Conservation (phyloP, 2,329 filamentous ascomycete genomes). For the Nemania sp. region DNA sequence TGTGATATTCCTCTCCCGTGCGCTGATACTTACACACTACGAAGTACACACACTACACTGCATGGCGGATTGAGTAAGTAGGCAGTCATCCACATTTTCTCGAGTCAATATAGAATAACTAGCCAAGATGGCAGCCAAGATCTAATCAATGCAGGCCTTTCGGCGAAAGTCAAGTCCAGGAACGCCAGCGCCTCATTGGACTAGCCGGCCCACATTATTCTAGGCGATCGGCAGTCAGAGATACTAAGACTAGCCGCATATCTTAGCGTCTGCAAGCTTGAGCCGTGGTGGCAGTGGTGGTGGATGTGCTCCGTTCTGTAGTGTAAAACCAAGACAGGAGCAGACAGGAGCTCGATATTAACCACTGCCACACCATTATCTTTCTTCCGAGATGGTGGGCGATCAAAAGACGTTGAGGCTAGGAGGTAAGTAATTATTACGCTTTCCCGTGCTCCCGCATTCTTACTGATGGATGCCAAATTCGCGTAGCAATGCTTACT, state of each 20-base stretch:
- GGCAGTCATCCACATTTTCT: background rate
- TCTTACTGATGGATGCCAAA: too few species aligned
- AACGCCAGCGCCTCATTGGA: conserved; percentile 13
- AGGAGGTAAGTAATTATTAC: too few species aligned
- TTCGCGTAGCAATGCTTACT: too few species aligned
- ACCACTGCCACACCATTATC: conserved; percentile 4
- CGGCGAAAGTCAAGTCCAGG: conserved; percentile 9
- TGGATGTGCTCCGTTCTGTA: too few species aligned
- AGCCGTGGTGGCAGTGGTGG: too few species aligned
- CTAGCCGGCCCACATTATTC: conserved; percentile 1
- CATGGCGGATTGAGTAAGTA: too few species aligned
- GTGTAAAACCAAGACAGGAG: conserved; percentile 7
- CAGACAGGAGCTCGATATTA: conserved; percentile 16
- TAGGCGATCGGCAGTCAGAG: conserved; percentile 23
- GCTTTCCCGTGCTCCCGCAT: too few species aligned
- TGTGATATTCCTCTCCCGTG: too few species aligned
- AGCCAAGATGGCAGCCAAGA: conserved; percentile 15
- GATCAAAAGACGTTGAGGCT: background rate
- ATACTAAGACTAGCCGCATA: conserved; percentile 18
- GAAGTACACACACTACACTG: too few species aligned
- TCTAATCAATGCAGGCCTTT: conserved; percentile 2
- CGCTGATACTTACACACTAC: too few species aligned
- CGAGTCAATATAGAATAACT: conserved; percentile 5
- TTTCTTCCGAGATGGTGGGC: background rate
- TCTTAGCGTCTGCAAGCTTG: conserved; percentile 4